Conservation (phyloP, 495 filamentous ascomycete species). For the Annulohypoxylon moriforme region DNA sequence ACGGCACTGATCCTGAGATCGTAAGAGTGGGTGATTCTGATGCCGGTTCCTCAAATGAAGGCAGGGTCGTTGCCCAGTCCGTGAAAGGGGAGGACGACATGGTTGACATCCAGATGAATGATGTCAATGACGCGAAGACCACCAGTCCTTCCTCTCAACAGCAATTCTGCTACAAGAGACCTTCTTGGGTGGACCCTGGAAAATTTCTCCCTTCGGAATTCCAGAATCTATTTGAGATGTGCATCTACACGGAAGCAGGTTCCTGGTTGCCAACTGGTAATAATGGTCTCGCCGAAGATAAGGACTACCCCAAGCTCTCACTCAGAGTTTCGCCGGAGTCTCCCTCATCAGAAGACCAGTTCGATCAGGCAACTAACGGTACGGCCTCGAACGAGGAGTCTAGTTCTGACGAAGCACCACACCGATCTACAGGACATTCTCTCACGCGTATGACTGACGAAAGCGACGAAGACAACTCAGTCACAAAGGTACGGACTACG, state of each 20-base stretch:
- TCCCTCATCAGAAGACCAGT: conserved; percentile 44
- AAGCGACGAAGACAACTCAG: conserved; percentile 58
- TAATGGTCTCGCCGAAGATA: conserved; percentile 66
- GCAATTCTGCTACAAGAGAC: conserved; percentile 47
- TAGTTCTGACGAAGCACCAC: conserved; percentile 50
- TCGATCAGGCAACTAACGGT: conserved; percentile 43
- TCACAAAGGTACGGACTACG: conserved; percentile 47
- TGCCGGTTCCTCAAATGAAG: conserved; percentile 73
- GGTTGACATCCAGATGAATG: conserved; percentile 88
- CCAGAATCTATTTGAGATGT: conserved; percentile 77
- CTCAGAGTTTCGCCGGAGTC: conserved; percentile 57
- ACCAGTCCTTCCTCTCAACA: neutral
- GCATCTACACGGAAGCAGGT: conserved; percentile 63
- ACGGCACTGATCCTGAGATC: conserved; percentile 73
- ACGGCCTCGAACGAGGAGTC: conserved; percentile 54
- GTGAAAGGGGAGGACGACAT: conserved; percentile 91
- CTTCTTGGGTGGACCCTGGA: conserved; percentile 60
- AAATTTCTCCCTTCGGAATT: conserved; percentile 63
- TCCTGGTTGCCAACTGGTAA: conserved; percentile 72
- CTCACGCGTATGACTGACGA: conserved; percentile 63
- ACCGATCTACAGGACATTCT: conserved; percentile 43
- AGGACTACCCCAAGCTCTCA: conserved; percentile 65
- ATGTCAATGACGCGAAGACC: conserved; percentile 54
- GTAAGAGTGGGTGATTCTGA: conserved; percentile 80
- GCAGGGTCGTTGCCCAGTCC: conserved; percentile 76